Conservation (phyloP, 2,329 filamentous ascomycete genomes). For the Neofusicoccum sp. region DNA sequence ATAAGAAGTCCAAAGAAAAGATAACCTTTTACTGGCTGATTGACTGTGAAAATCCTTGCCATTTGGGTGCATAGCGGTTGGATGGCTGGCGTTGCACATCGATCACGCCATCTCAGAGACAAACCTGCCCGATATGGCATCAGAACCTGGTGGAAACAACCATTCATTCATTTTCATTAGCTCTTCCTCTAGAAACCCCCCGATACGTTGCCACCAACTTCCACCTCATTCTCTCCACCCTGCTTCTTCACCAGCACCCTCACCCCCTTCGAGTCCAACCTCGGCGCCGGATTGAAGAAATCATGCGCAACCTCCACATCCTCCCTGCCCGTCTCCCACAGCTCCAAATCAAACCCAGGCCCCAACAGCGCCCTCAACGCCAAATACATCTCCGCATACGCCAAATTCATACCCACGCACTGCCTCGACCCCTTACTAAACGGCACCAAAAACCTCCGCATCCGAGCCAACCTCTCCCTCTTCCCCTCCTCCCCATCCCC, state of each 20-base stretch:
- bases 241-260: constrained; percentile 17
- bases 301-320: constrained; percentile 29
- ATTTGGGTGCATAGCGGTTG: too few relatives aligned
- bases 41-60: too few relatives aligned
- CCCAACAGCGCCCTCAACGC: constrained; percentile 26
- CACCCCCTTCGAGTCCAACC: constrained; percentile 25
- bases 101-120: too few relatives aligned
- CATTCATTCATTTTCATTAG: neutral
- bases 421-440: constrained; percentile 40
- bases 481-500: neutral
- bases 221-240: too few relatives aligned
- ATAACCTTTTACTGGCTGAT: too few relatives aligned
- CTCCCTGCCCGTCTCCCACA: constrained; percentile 29
- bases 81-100: too few relatives aligned
- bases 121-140: too few relatives aligned
- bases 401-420: constrained; percentile 42
- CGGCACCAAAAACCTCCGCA: constrained; percentile 28
- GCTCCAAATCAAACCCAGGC: constrained; percentile 21
- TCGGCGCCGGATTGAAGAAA: constrained; percentile 29
- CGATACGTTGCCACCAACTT: too few relatives aligned
- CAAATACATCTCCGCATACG: constrained; percentile 28
- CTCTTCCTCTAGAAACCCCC: too few relatives aligned
- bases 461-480: neutral
- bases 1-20: too few relatives aligned
- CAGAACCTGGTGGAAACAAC: too few relatives aligned